Evolutionary conservation across 2,329 filamentous ascomycete species (phyloP).

Genomic region (Trichoderma atrobrunneum): DNA sequence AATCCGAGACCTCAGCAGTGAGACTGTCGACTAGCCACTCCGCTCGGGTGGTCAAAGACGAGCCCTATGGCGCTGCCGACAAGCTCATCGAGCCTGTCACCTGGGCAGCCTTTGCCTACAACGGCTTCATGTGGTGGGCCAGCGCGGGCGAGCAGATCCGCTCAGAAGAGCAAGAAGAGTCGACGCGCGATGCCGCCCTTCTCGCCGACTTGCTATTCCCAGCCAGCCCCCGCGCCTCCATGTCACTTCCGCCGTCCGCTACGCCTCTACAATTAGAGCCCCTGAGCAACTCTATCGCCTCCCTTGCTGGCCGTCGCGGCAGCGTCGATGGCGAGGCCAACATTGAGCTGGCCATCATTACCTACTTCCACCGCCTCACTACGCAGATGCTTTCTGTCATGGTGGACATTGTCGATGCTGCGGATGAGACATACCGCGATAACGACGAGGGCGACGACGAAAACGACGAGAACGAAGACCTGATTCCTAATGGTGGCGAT

Average conservation of each 20-base stretch:
- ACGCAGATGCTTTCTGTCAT: slow-evolving; percentile 61
- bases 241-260: slow-evolving; percentile 31
- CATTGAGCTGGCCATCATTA: slow-evolving; percentile 68
- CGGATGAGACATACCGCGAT: slow-evolving; percentile 42
- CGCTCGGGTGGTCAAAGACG: slow-evolving; percentile 32
- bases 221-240: slow-evolving; percentile 24
- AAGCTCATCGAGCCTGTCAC: slow-evolving; percentile 60
- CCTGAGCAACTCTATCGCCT: slow-evolving; percentile 45
- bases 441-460: slow-evolving; percentile 36
- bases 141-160: slow-evolving; percentile 71
- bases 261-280: slow-evolving; percentile 31
- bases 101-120: slow-evolving; percentile 75
- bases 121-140: slow-evolving; percentile 87
- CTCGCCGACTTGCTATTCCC: slow-evolving; percentile 50
- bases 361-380: slow-evolving; percentile 78
- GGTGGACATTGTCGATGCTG: slow-evolving; percentile 55
- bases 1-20: slow-evolving; percentile 28
- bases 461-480: slow-evolving; percentile 28
- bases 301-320: slow-evolving; percentile 39
- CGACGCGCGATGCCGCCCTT: slow-evolving; percentile 52
- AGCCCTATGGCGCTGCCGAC: slow-evolving; percentile 50
- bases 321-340: slow-evolving; percentile 44
- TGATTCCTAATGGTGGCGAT: slow-evolving; percentile 26
- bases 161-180: slow-evolving; percentile 58
- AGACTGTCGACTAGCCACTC: slow-evolving; percentile 30